Conservation (phyloP, 306 rosid genomes). For the Cicer judaicum region DNA sequence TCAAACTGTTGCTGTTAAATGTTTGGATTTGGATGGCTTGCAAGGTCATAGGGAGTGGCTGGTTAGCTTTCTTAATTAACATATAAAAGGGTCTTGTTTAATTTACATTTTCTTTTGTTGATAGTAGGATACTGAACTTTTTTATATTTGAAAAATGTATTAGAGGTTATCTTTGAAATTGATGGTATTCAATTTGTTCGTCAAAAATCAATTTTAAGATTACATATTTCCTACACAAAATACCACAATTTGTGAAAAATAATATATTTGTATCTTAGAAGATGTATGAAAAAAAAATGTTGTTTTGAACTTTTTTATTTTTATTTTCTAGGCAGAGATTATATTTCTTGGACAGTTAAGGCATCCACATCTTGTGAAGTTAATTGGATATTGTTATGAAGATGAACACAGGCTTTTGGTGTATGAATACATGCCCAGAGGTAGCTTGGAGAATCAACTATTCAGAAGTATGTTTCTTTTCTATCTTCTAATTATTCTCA, state of each 20-base stretch:
- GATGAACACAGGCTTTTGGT: conserved; percentile 80
- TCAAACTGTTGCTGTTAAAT: conserved; percentile 84
- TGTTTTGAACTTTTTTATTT: not conserved
- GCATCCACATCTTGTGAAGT: conserved; percentile 77
- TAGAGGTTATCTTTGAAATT: too few relatives aligned
- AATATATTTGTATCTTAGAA: not conserved
- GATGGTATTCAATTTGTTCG: not conserved
- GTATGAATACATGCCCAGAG: conserved; percentile 78
- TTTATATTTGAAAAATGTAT: too few relatives aligned
- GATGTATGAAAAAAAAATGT: conserved; percentile 8
- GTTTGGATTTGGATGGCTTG: conserved; percentile 77
- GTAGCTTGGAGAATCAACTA: conserved; percentile 80
- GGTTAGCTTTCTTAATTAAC: conserved; percentile 56
- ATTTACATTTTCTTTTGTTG: too few relatives aligned
- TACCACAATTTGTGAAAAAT: not conserved
- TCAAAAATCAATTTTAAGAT: not conserved
- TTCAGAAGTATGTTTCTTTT: conserved; percentile 66
- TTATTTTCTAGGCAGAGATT: conserved; percentile 66
- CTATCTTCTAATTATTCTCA: not conserved
- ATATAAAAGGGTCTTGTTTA: too few relatives aligned
- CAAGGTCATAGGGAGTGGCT: conserved; percentile 97
- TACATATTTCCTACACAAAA: conserved; percentile 4
- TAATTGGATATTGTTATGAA: conserved; percentile 79
- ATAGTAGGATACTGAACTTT: too few relatives aligned
- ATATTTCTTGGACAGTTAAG: conserved; percentile 82